Percentiles rank a stretch among this genome's conserved stretches.
Evolutionary conservation across 768 basidiomycete genomes (phyloP).

Genomic region (Lentinula lateritia): DNA sequence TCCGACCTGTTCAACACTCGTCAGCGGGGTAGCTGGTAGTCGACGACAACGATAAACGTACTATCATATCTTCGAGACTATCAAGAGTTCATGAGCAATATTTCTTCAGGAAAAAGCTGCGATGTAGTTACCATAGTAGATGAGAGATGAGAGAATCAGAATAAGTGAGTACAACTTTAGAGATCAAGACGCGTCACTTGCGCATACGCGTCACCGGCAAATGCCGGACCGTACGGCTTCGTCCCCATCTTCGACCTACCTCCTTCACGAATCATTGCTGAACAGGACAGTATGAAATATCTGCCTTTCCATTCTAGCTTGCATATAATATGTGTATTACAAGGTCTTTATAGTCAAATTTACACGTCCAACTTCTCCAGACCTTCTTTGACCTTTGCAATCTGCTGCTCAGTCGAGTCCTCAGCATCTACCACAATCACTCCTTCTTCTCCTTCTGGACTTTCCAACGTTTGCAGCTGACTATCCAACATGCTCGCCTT

Average conservation of each 20-base stretch:
- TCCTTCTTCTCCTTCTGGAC: constrained; percentile 59
- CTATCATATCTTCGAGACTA: constrained; percentile 95
- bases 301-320: too few species aligned
- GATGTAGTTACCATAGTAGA: constrained; percentile 40
- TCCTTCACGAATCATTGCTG: too few species aligned
- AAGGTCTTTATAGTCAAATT: too few species aligned
- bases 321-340: too few species aligned
- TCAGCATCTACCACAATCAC: constrained; percentile 60
- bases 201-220: neutral
- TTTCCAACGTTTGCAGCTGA: constrained; percentile 68
- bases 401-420: constrained; percentile 51
- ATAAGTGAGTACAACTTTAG: constrained; percentile 4
- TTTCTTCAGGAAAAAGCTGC: neutral
- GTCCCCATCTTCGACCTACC: too few species aligned
- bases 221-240: neutral
- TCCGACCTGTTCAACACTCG: constrained; percentile 57
- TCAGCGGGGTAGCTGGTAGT: constrained; percentile 4
- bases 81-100: constrained; percentile 1
- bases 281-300: too few species aligned
- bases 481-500: constrained; percentile 77
- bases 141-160: constrained; percentile 14
- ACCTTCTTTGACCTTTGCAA: constrained; percentile 36
- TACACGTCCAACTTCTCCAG: constrained; percentile 21
- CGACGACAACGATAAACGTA: constrained; percentile 35
- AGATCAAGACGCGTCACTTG: constrained; percentile 33